phyloP scores from a whole-genome alignment of 2,329 filamentous ascomycete genomes.

The Ramularia endophylla region DNA sequence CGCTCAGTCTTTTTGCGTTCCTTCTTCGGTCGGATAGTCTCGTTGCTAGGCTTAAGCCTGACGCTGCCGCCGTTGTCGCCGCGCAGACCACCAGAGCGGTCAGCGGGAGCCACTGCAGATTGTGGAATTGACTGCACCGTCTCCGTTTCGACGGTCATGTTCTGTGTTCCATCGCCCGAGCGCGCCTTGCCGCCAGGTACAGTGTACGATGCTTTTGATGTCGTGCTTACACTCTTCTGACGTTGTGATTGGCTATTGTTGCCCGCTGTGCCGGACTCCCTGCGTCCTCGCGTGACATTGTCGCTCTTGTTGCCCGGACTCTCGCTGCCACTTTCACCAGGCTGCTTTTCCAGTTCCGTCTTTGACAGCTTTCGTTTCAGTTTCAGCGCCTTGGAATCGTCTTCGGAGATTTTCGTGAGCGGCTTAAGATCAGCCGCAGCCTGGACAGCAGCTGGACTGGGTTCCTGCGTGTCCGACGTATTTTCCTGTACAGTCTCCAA shows the following conservation, averaged over 20 bases:
- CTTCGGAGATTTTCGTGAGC: slow-evolving; percentile 20
- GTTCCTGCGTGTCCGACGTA: slow-evolving; percentile 48
- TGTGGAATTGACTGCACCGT: slow-evolving; percentile 89
- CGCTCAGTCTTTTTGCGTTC: slow-evolving; percentile 76
- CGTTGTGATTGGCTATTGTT: slow-evolving; percentile 11
- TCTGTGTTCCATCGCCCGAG: slow-evolving; percentile 67
- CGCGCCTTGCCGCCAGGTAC: slow-evolving; percentile 61
- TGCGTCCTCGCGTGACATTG: slow-evolving; percentile 20
- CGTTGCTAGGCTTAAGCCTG: slow-evolving; percentile 81
- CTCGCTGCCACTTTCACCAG: slow-evolving; percentile 58
- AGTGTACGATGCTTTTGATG: slow-evolving; percentile 62
- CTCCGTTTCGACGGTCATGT: slow-evolving; percentile 98
- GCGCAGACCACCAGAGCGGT: slow-evolving; percentile 52
- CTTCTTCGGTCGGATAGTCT: slow-evolving; percentile 92
- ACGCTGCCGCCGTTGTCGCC: slow-evolving; percentile 66
- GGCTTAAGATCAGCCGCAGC: slow-evolving; percentile 29
- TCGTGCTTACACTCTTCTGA: slow-evolving; percentile 34
- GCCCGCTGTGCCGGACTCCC: slow-evolving; percentile 26
- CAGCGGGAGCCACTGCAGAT: slow-evolving; percentile 58
- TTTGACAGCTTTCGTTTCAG: slow-evolving; percentile 37
- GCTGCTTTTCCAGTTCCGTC: slow-evolving; percentile 22
- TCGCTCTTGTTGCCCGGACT: slow-evolving; percentile 55
- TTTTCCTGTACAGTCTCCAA: slow-evolving; percentile 76
- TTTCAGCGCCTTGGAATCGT: slow-evolving; percentile 37
- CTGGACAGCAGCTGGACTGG: slow-evolving; percentile 54